Percentiles rank a stretch among this genome's conserved stretches.
Evolutionary conservation across 2,329 filamentous ascomycete genomes (phyloP).

Genomic region (Pestalotiopsis sp.): DNA sequence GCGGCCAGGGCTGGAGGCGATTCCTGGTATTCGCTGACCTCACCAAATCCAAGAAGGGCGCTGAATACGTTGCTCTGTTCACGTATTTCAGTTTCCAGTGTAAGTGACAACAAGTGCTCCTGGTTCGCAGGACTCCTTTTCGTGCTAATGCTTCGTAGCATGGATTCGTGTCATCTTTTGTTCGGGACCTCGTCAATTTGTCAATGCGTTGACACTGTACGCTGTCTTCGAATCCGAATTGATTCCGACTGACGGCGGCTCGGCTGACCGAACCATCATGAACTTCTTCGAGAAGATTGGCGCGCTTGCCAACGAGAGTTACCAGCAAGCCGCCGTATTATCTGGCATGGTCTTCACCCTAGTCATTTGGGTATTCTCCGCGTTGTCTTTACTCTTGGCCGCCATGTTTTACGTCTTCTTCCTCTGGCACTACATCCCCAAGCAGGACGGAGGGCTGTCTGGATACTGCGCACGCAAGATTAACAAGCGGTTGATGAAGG

Average conservation of each 20-base stretch:
- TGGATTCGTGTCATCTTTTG: constrained; percentile 90
- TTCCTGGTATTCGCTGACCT: constrained; percentile 92
- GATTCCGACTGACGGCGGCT: constrained; percentile 53
- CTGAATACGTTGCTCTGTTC: constrained; percentile 88
- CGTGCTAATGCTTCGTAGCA: constrained; percentile 48
- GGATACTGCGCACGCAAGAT: constrained; percentile 92
- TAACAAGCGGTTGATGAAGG: constrained; percentile 79
- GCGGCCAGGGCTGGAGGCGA: constrained; percentile 79
- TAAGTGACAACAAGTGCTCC: constrained; percentile 35
- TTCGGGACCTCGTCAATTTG: constrained; percentile 86
- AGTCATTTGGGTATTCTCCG: constrained; percentile 83
- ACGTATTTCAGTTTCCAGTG: constrained; percentile 79
- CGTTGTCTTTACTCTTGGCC: constrained; percentile 74
- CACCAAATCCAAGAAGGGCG: constrained; percentile 88
- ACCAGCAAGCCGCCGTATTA: constrained; percentile 79
- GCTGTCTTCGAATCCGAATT: constrained; percentile 80
- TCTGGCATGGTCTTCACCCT: constrained; percentile 92
- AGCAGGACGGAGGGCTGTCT: constrained; percentile 75
- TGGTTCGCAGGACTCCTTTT: no score
- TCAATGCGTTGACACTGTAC: constrained; percentile 88
- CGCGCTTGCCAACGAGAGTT: constrained; percentile 71
- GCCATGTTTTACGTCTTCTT: constrained; percentile 83
- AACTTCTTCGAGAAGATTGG: constrained; percentile 86
- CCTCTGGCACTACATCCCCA: constrained; percentile 89
- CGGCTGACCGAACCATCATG: constrained; percentile 64